Conservation (phyloP, 2,329 filamentous ascomycete species). For the Dothidotthia symphoricarpi region DNA sequence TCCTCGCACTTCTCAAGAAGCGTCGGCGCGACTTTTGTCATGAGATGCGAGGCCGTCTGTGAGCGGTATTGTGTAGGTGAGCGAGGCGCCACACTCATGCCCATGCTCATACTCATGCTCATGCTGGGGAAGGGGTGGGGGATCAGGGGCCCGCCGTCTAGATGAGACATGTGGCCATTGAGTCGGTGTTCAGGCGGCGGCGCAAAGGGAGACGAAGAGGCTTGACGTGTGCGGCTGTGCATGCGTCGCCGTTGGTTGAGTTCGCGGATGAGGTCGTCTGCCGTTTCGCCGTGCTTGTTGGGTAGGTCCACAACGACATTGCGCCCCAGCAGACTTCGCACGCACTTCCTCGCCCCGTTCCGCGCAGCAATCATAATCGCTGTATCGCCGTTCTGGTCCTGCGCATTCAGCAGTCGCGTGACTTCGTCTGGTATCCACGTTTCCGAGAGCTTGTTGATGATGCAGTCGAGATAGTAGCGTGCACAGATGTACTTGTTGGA, state of each 20-base stretch:
- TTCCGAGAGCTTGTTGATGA: conserved; percentile 83
- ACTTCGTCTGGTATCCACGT: conserved; percentile 73
- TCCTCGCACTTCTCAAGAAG: conserved; percentile 48
- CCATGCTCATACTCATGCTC: neutral
- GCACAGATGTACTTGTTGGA: conserved; percentile 86
- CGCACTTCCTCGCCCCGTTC: conserved; percentile 77
- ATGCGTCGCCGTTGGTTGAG: conserved; percentile 68
- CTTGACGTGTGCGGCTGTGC: conserved; percentile 57
- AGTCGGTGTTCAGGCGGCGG: conserved; percentile 37
- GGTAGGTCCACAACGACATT: conserved; percentile 80
- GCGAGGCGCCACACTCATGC: conserved; percentile 7
- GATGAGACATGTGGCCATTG: conserved; percentile 26
- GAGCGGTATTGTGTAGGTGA: conserved; percentile 41
- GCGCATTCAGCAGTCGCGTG: conserved; percentile 73
- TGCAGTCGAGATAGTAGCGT: conserved; percentile 87
- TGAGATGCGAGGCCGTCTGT: conserved; percentile 57
- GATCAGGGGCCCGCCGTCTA: conserved; percentile 27
- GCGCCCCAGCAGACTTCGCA: conserved; percentile 66
- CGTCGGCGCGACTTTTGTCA: conserved; percentile 61
- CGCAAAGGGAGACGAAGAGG: conserved; percentile 67
- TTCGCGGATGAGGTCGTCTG: conserved; percentile 76
- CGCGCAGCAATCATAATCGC: conserved; percentile 84
- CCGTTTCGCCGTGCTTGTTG: conserved; percentile 78
- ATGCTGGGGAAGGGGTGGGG: conserved; percentile 26
- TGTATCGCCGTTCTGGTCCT: conserved; percentile 86